Conservation (phyloP, 441 rosid species). For the Syzygium syzygioides region DNA sequence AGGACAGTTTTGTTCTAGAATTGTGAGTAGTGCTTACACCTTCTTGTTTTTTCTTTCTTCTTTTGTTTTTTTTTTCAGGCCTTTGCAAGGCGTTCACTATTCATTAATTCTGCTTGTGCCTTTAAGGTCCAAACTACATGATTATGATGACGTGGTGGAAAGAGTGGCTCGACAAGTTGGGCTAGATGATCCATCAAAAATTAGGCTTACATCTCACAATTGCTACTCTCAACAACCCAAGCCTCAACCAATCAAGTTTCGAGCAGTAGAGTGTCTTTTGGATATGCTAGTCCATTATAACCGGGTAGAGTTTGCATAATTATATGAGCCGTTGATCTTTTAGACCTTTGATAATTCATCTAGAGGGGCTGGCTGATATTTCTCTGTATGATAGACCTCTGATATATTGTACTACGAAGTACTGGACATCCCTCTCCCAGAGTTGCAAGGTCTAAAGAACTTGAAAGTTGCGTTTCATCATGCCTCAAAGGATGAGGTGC, state of each 20-base stretch:
- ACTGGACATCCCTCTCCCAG: constrained; percentile 92
- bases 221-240: constrained; percentile 97
- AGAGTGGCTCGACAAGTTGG: constrained; percentile 74
- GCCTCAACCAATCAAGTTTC: constrained; percentile 82
- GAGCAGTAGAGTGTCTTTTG: constrained; percentile 69
- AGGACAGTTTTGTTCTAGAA: constrained; percentile 79
- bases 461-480: constrained; percentile 86
- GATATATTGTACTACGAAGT: constrained; percentile 93
- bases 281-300: constrained; percentile 90
- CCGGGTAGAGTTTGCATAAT: constrained; percentile 45
- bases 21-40: constrained; percentile 42
- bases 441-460: constrained; percentile 84
- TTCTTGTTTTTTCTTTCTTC: background rate
- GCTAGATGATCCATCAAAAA: constrained; percentile 79
- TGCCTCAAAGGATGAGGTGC: constrained; percentile 79
- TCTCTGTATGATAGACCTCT: constrained; percentile 51
- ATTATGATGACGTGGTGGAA: constrained; percentile 86
- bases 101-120: constrained; percentile 8
- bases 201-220: constrained; percentile 90
- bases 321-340: background rate
- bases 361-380: constrained; percentile 5
- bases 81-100: background rate
- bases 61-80: too few species aligned
- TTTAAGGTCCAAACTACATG: constrained; percentile 75
- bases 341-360: background rate